Evolutionary conservation across 1,139 yeast species (phyloP).

Genomic region (Blastobotrys serpentis): DNA sequence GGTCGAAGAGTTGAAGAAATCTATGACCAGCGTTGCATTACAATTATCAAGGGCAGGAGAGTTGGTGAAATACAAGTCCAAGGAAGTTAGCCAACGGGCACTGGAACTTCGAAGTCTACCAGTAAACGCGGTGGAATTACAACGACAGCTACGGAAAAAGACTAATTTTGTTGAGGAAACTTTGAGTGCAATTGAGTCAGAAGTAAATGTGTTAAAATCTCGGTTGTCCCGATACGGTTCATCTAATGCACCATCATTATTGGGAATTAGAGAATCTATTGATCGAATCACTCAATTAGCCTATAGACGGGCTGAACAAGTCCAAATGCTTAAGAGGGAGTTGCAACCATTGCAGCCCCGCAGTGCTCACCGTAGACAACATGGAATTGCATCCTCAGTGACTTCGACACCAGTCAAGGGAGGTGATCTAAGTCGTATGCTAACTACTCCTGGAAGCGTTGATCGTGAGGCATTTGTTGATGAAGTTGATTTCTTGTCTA

Average conservation of each 20-base stretch:
- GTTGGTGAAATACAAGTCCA: conserved; percentile 22
- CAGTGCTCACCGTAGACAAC: background rate
- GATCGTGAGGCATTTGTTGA: conserved; percentile 19
- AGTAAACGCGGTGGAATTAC: conserved; percentile 30
- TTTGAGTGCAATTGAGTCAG: conserved; percentile 25
- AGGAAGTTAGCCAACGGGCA: conserved; percentile 25
- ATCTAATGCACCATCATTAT: conserved; percentile 20
- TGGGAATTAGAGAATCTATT: conserved; percentile 21
- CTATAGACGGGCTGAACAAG: conserved; percentile 13
- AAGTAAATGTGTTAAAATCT: conserved; percentile 25
- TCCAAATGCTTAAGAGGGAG: conserved; percentile 13
- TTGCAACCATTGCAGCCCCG: conserved; percentile 9
- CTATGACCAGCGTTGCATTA: conserved; percentile 21
- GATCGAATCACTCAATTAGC: conserved; percentile 20
- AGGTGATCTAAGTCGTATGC: conserved; percentile 6
- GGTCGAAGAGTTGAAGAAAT: conserved; percentile 20
- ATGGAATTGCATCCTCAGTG: background rate
- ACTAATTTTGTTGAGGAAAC: conserved; percentile 22
- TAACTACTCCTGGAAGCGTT: conserved; percentile 9
- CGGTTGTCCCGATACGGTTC: conserved; percentile 22
- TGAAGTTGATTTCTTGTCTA: conserved; percentile 22
- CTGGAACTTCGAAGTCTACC: conserved; percentile 28
- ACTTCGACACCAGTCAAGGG: conserved; percentile 11
- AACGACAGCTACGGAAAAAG: conserved; percentile 24
- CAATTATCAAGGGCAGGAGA: conserved; percentile 28